Evolutionary conservation across 305 asterid genomes (phyloP), one percentile per base, ranked within the genome.

Genomic region (Fraxinus albicans): DNA sequence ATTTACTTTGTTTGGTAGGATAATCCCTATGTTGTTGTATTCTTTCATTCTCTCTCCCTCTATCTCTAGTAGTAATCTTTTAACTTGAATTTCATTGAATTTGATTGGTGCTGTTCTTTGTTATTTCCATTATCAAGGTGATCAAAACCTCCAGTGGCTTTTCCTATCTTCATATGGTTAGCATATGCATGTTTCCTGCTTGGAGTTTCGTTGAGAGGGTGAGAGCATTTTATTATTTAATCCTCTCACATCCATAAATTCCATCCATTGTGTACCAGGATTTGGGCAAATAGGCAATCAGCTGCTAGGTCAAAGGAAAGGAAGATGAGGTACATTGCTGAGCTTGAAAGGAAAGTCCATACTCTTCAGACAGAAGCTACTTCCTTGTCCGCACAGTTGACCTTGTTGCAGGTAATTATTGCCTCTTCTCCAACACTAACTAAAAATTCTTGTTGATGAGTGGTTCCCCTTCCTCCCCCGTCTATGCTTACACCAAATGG

Each of bases 251-350:
- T 73, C 55, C 25, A 55, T 77, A 79, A 35, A 44, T 29, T 60
- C 47, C 73, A 38, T 80, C 81, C 63, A 36, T 82, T 13, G 69
- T 83, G 76, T 82, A 67, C 82, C 88, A 95, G 98, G 91, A 93
- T 96, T 85, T 96, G 98, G 98, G 99, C 99, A 76, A 96, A 96
- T 86, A 96, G 99, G 89, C 99, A 96, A 88, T 96, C 99, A 27
- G 98, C 99, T 60, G 98, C 98, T 44, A 88, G 99, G 6, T 8
- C 33, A 70, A 53, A 58, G 55, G 77, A 73, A 79, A 29, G 25
- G 85, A 97, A 97, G 86, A 95, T 97, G 98, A 93, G 99, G 82
- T 97, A 97, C 88, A 97, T 97, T 82, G 93, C 94, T 33, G 99
- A 97, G 89, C 98, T 97, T 86, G 99, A 97, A 90, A 93, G 98